Percentiles rank a stretch among this genome's conserved stretches.
These are phyloP conservation scores for Exophiala mesophila DNA, from an alignment of 2,329 filamentous ascomycete species.

Conservation along the genomic window DNA sequence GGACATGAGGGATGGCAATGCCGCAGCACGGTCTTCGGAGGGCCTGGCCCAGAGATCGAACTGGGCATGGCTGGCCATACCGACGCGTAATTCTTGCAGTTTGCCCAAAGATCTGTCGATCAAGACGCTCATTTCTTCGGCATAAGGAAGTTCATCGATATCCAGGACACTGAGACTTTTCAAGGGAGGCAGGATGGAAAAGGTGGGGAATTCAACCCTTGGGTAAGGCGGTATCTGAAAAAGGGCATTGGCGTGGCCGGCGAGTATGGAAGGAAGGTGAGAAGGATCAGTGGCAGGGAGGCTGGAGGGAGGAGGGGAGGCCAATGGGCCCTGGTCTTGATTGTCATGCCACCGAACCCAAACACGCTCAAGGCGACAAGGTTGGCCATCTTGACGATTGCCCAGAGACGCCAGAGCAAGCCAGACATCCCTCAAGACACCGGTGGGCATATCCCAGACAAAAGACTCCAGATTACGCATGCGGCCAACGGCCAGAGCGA, in stretches of 20 bases:
- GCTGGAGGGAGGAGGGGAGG: conserved; percentile 30
- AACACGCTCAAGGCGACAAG: conserved; percentile 65
- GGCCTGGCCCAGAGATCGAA: conserved; percentile 31
- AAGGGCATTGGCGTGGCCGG: conserved; percentile 19
- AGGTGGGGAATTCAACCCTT: conserved; percentile 70
- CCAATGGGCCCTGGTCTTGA: conserved; percentile 41
- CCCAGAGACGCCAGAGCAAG: conserved; percentile 68
- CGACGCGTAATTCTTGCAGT: conserved; percentile 67
- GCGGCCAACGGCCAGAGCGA: conserved; percentile 70
- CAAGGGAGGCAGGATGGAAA: conserved; percentile 70
- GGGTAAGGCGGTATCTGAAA: conserved; percentile 40
- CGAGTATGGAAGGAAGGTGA: conserved; percentile 22
- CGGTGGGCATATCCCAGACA: conserved; percentile 85
- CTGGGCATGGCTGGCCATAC: conserved; percentile 57
- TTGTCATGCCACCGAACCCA: conserved; percentile 86
- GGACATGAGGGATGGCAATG: conserved; percentile 18
- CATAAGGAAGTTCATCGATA: conserved; percentile 75
- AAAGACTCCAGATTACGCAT: conserved; percentile 81
- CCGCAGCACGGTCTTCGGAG: conserved; percentile 18
- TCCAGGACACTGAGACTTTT: conserved; percentile 73
- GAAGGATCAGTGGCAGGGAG: conserved; percentile 11
- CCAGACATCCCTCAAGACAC: conserved; percentile 75
- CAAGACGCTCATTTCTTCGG: conserved; percentile 76
- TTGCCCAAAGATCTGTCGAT: conserved; percentile 64
- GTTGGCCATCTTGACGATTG: conserved; percentile 54